Evolutionary conservation across 2,329 filamentous ascomycete species (phyloP).

Genomic region (Neonectria faginata): DNA sequence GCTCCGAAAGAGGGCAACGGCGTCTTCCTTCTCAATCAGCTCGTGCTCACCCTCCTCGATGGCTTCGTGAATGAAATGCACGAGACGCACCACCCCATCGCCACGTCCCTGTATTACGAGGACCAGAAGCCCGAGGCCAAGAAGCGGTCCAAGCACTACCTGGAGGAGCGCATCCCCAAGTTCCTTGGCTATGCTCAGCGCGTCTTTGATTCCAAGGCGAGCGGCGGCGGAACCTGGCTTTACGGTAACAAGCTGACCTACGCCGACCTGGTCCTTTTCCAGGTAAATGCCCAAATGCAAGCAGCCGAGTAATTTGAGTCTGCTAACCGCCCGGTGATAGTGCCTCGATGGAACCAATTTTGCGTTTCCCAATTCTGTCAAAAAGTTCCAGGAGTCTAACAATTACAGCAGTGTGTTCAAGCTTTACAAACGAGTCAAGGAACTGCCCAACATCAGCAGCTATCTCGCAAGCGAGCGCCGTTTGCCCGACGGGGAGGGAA

Average conservation of each 20-base stretch:
- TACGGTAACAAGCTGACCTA: conserved; percentile 75
- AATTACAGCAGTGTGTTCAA: conserved; percentile 72
- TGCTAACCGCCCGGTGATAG: conserved; percentile 45
- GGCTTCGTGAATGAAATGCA: conserved; percentile 77
- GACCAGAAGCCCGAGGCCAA: conserved; percentile 78
- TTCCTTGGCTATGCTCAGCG: conserved; percentile 78
- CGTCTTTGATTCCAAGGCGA: conserved; percentile 67
- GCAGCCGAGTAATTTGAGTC: not conserved
- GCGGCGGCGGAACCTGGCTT: conserved; percentile 71
- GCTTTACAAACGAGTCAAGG: conserved; percentile 72
- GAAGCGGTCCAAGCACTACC: conserved; percentile 67
- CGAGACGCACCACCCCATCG: conserved; percentile 80
- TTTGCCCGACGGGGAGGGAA: conserved; percentile 70
- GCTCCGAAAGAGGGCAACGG: conserved; percentile 56
- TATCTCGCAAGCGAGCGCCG: conserved; percentile 77
- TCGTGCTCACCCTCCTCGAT: conserved; percentile 78
- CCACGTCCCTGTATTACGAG: conserved; percentile 72
- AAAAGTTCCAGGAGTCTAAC: conserved; percentile 63
- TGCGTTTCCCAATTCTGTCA: conserved; percentile 77
- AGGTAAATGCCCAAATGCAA: conserved; percentile 58
- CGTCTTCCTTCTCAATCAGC: conserved; percentile 69
- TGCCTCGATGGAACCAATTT: conserved; percentile 69
- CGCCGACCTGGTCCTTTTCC: conserved; percentile 80
- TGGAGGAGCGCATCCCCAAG: conserved; percentile 74
- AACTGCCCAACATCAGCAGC: conserved; percentile 71